Evolutionary conservation across 2,329 filamentous ascomycete genomes (phyloP).

Genomic region (Dactylellina haptotyla): DNA sequence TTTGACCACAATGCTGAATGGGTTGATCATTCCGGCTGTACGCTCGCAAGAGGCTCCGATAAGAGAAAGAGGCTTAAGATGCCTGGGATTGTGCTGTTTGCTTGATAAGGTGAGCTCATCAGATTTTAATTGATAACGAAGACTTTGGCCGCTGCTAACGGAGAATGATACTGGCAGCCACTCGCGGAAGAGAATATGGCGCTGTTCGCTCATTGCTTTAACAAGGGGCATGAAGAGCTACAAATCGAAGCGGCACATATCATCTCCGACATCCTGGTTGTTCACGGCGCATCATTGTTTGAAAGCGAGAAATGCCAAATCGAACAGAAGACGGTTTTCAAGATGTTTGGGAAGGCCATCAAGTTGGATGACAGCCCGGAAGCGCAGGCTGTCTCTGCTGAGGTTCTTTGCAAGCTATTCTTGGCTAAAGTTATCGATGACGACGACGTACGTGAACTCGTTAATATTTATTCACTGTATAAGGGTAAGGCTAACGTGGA

Average conservation of each 20-base stretch:
- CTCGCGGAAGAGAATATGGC: constrained; percentile 91
- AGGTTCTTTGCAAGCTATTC: constrained; percentile 85
- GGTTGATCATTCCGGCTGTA: constrained; percentile 92
- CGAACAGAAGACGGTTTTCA: constrained; percentile 74
- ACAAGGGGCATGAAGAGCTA: constrained; percentile 86
- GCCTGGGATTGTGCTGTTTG: constrained; percentile 88
- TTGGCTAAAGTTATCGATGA: constrained; percentile 82
- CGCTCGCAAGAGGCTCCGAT: constrained; percentile 92
- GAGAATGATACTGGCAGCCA: too few species aligned
- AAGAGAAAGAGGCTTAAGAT: constrained; percentile 87
- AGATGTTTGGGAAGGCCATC: constrained; percentile 85
- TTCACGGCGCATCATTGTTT: constrained; percentile 82
- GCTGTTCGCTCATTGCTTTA: constrained; percentile 95
- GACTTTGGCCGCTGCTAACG: too few species aligned
- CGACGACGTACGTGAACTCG: constrained; percentile 53
- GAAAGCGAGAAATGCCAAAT: constrained; percentile 65
- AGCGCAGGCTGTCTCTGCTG: constrained; percentile 82
- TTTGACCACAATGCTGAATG: constrained; percentile 97
- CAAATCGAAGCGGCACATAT: constrained; percentile 92
- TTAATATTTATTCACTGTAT: not conserved
- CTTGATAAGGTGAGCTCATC: constrained; percentile 77
- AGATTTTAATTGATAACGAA: not conserved
- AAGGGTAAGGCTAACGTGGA: not conserved
- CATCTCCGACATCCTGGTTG: constrained; percentile 89
- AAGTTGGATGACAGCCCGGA: constrained; percentile 76